Evolutionary conservation across 305 asterid species (phyloP).

Genomic region (Fraxinus paxiana): DNA sequence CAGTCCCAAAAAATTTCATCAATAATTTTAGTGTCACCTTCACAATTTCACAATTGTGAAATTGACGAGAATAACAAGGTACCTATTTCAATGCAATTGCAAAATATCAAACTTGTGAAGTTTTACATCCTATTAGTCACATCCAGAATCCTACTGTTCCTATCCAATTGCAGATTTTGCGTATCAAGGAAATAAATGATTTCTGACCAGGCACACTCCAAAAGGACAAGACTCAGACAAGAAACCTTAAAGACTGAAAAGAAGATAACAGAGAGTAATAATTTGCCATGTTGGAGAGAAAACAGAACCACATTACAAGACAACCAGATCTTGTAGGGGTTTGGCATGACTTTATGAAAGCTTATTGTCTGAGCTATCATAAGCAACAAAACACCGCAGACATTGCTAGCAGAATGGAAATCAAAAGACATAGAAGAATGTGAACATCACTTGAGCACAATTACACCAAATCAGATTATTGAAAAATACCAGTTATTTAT

Average conservation of each 20-base stretch:
- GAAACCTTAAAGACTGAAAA: not conserved
- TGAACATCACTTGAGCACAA: not conserved
- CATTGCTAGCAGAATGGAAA: not conserved
- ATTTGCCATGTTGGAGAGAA: not conserved
- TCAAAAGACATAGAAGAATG: not conserved
- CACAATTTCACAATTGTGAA: not conserved
- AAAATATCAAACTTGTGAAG: not conserved
- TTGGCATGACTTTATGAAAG: not conserved
- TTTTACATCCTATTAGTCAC: not conserved
- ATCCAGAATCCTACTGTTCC: not conserved
- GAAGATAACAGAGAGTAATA: not conserved
- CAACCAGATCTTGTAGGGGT: not conserved
- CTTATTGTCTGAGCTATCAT: not conserved
- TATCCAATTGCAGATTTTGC: not conserved
- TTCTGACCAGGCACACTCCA: not conserved
- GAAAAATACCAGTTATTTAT: not conserved
- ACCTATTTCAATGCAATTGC: not conserved
- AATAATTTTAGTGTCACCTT: not conserved
- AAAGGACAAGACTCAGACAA: not conserved
- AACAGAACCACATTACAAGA: not conserved
- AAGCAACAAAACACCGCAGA: not conserved
- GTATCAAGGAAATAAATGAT: not conserved
- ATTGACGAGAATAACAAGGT: not conserved
- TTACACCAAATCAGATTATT: not conserved
- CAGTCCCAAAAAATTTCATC: not conserved